phyloP scores from a whole-genome alignment of 2,329 filamentous ascomycete species.

The Botrytis cinerea region DNA sequence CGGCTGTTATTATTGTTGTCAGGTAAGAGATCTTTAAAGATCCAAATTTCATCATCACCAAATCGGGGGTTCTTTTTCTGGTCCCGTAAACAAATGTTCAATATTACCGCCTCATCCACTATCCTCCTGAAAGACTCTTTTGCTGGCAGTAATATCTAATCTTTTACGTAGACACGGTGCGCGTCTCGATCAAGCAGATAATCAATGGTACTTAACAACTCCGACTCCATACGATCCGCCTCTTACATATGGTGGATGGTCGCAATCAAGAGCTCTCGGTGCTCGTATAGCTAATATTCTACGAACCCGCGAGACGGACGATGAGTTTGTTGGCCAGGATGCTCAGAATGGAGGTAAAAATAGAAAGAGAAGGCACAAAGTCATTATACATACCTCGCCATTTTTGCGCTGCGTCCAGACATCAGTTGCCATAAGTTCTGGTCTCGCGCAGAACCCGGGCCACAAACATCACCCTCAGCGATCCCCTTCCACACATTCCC shows the following conservation, averaged over 20 bases:
- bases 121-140: background rate
- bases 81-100: background rate
- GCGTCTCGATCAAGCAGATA: constrained; percentile 90
- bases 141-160: constrained; percentile 24
- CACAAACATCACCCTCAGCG: constrained; percentile 39
- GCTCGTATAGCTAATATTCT: constrained; percentile 77
- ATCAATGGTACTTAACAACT: constrained; percentile 90
- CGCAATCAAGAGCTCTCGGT: constrained; percentile 80
- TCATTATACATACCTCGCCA: constrained; percentile 91
- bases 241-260: constrained; percentile 91
- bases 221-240: constrained; percentile 95
- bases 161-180: constrained; percentile 73
- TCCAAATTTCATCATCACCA: background rate
- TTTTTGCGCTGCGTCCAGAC: constrained; percentile 93
- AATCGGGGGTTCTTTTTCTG: background rate
- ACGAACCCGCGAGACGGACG: constrained; percentile 51
- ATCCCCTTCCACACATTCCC: constrained; percentile 27
- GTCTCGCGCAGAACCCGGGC: constrained; percentile 66
- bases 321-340: constrained; percentile 33
- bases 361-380: constrained; percentile 65
- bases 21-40: constrained; percentile 44
- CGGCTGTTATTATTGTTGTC: constrained; percentile 54
- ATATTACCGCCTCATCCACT: background rate
- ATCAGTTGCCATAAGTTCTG: constrained; percentile 82
- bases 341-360: constrained; percentile 35